Evolutionary conservation across 2,329 filamentous ascomycete species (phyloP).

Genomic region (Fusarium sp.): DNA sequence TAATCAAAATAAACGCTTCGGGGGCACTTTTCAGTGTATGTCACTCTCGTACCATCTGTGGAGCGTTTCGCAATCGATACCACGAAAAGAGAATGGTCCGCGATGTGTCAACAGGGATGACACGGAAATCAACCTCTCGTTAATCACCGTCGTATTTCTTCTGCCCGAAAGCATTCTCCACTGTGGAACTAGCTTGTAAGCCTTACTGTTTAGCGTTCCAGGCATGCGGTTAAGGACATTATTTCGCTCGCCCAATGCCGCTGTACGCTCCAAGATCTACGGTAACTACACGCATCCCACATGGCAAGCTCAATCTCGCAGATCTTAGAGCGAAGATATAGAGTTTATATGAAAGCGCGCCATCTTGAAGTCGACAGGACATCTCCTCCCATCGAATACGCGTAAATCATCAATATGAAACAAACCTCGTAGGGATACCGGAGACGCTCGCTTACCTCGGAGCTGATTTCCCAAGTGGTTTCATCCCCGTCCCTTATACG

Average conservation of each 20-base stretch:
- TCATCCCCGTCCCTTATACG: neutral
- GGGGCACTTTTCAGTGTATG: neutral
- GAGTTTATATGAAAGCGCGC: too few relatives aligned
- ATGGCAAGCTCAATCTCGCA: fast-evolving
- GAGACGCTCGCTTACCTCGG: fast-evolving
- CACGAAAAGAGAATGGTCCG: neutral
- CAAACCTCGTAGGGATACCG: neutral
- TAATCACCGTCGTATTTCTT: neutral
- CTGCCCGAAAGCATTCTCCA: neutral
- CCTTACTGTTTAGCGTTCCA: neutral
- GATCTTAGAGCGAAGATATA: neutral
- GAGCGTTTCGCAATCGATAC: fast-evolving
- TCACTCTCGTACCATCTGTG: neutral
- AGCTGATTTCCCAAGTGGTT: neutral
- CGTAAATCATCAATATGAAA: neutral
- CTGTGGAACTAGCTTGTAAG: neutral
- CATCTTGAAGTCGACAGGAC: neutral
- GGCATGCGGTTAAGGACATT: fast-evolving
- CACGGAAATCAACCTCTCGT: neutral
- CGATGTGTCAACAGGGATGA: neutral
- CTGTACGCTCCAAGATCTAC: fast-evolving
- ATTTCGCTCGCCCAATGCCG: fast-evolving
- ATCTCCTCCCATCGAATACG: neutral
- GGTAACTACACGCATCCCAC: fast-evolving
- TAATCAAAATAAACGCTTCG: fast-evolving